Evolutionary conservation across 345 rosid genomes (phyloP).

Genomic region (Eucalyptus pauciflora): DNA sequence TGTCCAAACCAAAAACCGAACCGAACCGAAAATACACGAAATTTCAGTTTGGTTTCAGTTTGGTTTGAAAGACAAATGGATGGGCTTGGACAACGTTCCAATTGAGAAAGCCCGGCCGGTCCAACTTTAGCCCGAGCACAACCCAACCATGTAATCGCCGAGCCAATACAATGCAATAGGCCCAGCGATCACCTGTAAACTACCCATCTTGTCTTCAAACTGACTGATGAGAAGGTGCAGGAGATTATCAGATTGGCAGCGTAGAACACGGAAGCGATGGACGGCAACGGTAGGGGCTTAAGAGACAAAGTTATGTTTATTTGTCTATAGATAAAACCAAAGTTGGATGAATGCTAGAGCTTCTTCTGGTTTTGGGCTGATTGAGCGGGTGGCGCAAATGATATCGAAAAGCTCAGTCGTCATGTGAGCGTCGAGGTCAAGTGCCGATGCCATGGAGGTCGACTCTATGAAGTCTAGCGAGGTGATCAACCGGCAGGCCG

Average conservation of each 20-base stretch:
- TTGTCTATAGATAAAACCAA: neutral
- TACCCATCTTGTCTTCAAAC: neutral
- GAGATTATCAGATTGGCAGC: neutral
- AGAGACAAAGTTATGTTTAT: neutral
- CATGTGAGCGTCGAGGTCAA: neutral
- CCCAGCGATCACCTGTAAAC: neutral
- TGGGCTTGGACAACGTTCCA: neutral
- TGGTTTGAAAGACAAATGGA: neutral
- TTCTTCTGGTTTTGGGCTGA: neutral
- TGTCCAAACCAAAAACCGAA: no score
- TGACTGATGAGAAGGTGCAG: neutral
- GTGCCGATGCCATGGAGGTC: neutral
- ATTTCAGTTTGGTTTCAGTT: no score
- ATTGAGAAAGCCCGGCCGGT: neutral
- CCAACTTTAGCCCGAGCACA: neutral
- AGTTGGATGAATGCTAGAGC: neutral
- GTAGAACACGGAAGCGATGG: neutral
- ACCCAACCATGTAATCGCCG: neutral
- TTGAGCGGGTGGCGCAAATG: neutral
- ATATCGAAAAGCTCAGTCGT: neutral
- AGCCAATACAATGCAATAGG: neutral
- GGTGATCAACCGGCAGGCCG: neutral
- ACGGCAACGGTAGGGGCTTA: neutral
- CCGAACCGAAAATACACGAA: rapidly evolving
- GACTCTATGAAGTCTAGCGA: neutral